Base-by-base conservation (phyloP, 2,329 filamentous ascomycete species). In the Aspergillus ibericus region DNA sequence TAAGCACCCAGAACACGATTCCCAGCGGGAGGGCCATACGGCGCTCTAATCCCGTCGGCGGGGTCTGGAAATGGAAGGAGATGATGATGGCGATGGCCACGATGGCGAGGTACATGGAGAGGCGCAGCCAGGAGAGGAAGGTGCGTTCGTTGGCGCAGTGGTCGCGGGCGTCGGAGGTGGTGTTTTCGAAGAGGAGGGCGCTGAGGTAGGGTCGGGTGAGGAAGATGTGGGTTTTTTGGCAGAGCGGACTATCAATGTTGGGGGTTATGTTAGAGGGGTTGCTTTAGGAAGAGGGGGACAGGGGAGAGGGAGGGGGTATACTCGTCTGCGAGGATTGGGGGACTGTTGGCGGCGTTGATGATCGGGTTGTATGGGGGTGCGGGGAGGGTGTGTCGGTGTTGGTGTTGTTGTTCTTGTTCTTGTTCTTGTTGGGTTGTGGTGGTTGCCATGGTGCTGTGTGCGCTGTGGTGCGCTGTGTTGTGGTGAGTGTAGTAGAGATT, bases 11-110 rank as follows among this genome's bases (percentile, higher is more conserved):
- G 77, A 99, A 99, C 22, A 96, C 78, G 47, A 92, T 82, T 0
- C 95, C 95, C 1, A 99, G 84, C 0, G 95, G 95, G 60, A 89
- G 82, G 0, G 95, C 89, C 76, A 97, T 87, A 44, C 84, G 85
- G 59, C 85, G 80, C 78, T 99, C 95, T 13, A 91, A 74, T 0
- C 79, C 70, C 0, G 86, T 85, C 0, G 95, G 91, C 67, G 87
- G 77, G 16, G 81, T 81, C 70, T 92, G 93, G 51, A 99, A 83
- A 71, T 99, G 93, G 74, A 99, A 99, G 13, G 91, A 96, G 52
- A 97, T 82, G 9, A 96, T 87, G 65, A 99, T 96, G 52, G 95
- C 93, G 32, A 96, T 85, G 27, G 91, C 86, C 8, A 98, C 92
- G 53, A 99, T 82, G 63, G 92, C 87, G 84, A 98, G 93, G 78